Conservation (phyloP, 805 yeast species). For the Barnettozyma populi region DNA sequence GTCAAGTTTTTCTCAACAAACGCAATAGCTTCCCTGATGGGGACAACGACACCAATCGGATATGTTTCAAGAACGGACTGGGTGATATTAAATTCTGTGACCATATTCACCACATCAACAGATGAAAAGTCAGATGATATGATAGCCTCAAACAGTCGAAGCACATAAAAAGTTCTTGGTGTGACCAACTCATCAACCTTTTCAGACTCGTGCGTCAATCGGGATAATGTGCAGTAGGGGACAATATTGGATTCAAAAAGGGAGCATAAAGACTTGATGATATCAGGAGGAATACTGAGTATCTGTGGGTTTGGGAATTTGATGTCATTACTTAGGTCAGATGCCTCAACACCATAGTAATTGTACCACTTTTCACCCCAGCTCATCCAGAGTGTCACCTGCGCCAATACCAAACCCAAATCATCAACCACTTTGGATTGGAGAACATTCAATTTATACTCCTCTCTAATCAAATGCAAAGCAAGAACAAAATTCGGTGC, state of each 20-base stretch:
- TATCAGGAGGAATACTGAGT: slow-evolving; percentile 53
- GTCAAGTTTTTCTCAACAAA: slow-evolving; percentile 48
- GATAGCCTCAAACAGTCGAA: slow-evolving; percentile 57
- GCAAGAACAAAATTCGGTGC: slow-evolving; percentile 61
- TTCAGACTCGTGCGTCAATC: slow-evolving; percentile 58
- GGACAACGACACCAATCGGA: slow-evolving; percentile 67
- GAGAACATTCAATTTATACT: slow-evolving; percentile 52
- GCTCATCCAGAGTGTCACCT: slow-evolving; percentile 60
- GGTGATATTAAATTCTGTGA: slow-evolving; percentile 53
- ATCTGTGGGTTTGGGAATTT: slow-evolving; percentile 32
- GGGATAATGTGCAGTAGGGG: slow-evolving; percentile 61
- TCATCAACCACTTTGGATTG: slow-evolving; percentile 30
- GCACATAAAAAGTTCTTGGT: slow-evolving; percentile 57
- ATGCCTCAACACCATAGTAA: slow-evolving; percentile 41
- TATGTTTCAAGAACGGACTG: slow-evolving; percentile 53
- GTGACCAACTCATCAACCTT: slow-evolving; percentile 53
- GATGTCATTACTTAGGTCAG: slow-evolving; percentile 33
- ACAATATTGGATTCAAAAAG: slow-evolving; percentile 39
- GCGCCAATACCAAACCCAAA: slow-evolving; percentile 53
- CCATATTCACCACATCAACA: slow-evolving; percentile 51
- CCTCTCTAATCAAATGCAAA: slow-evolving; percentile 76
- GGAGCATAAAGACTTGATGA: slow-evolving; percentile 51
- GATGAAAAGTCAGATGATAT: slow-evolving; percentile 49
- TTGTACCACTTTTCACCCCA: slow-evolving; percentile 66
- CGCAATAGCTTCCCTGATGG: slow-evolving; percentile 57